Evolutionary conservation across 352 stramenopile genomes (phyloP), one percentile per base, ranked within the genome.

Genomic region (Globisporangium sylvaticum): DNA sequence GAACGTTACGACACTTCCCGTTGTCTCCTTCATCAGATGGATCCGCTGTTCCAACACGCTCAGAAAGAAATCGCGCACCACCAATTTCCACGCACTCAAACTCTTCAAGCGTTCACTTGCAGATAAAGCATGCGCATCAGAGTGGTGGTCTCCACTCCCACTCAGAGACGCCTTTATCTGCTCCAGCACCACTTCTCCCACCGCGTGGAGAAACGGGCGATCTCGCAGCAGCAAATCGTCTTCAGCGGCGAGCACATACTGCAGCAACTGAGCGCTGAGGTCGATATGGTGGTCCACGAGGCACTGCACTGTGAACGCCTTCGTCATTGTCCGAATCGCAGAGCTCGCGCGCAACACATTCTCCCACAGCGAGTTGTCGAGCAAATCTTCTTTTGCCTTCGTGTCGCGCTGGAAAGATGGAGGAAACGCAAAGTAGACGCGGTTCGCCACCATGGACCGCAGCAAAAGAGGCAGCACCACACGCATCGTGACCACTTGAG

Each of bases 401-500:
- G 72, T 61, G 24, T 89, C 78, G 4, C 68, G 72, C 50, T 81
- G 64, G 10, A 82, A 74, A 20, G 53, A 66, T 25, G 61, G 39
- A 4, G 78, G 64, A 54, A 86, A 84, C n/a, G 68, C 64, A 65
- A 76, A 82, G 18, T 80, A 77, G 10, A 88, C 67, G 25, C 75
- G 76, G 31, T 84, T 84, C 0, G 69, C 65, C 1, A 78, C 67
- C 80, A 94, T 92, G 0, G 77, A 77, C 20, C 84, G 84, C 32
- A 90, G 67, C 20, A 93, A 44, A 24, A 94, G 72, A 24, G 88
- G 88, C 24, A 96, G 64, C 15, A 88, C 79, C 3, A 96, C 83
- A 25, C 88, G 86, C 81, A 94, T 92, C 8, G 84, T 90, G 22
- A 93, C 74, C 4, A 94, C 85, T 66, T 91, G 84, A 3, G 88